phyloP scores from a whole-genome alignment of 78 protist species.

The Dictyostelium purpureum region DNA sequence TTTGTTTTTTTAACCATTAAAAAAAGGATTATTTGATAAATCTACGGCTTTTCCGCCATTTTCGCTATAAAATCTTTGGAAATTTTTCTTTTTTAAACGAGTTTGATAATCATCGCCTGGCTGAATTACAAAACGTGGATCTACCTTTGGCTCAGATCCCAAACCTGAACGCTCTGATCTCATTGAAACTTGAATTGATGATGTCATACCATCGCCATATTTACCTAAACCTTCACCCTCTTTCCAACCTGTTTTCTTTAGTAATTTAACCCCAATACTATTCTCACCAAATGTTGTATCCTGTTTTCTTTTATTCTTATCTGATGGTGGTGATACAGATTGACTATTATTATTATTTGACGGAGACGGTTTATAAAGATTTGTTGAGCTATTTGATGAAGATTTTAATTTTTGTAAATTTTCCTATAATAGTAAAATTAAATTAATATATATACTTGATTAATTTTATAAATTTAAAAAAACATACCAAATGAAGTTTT shows the following conservation, averaged over 20 bases:
- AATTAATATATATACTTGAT: background rate
- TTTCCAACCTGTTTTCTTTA: conserved; percentile 68
- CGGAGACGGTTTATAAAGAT: background rate
- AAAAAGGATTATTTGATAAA: conserved; percentile 43
- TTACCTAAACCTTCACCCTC: conserved; percentile 37
- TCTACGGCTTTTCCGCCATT: background rate
- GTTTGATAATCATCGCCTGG: conserved; percentile 73
- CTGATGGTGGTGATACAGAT: background rate
- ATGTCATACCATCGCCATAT: background rate
- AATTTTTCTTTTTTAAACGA: conserved; percentile 20
- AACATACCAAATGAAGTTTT: conserved; percentile 35
- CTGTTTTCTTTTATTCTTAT: background rate
- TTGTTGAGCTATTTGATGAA: background rate
- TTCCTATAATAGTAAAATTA: background rate
- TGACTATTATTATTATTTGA: background rate
- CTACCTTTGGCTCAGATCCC: conserved; percentile 8
- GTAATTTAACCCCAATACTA: conserved; percentile 52
- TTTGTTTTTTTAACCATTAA: background rate
- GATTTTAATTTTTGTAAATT: background rate
- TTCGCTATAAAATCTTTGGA: conserved; percentile 10
- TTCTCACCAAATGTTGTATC: conserved; percentile 41
- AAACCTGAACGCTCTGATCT: conserved; percentile 41
- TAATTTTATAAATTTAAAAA: background rate
- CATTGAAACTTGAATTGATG: conserved; percentile 13
- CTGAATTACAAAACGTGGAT: conserved; percentile 29